These are phyloP conservation scores for Aspergillus neoniger DNA, from an alignment of 2,329 filamentous ascomycete species.

Conservation along the genomic window DNA sequence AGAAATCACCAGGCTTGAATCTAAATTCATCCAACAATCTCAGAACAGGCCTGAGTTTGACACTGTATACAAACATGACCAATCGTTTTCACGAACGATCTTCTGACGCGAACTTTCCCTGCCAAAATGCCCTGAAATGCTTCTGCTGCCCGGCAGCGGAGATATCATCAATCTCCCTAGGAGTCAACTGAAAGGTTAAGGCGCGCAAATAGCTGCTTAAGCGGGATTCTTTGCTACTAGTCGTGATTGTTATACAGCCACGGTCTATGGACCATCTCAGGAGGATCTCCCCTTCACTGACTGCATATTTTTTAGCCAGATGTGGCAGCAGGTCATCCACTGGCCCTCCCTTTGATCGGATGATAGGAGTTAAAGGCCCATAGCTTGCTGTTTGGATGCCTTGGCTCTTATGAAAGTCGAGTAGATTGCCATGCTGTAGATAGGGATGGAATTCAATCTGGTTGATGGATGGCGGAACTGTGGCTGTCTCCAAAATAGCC, in stretches of 20 bases:
- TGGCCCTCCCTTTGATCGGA: conserved; percentile 58
- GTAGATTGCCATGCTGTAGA: conserved; percentile 47
- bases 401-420: conserved; percentile 44
- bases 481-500: conserved; percentile 50
- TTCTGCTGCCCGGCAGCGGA: conserved; percentile 51
- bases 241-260: conserved; percentile 61
- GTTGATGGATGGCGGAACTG: conserved; percentile 41
- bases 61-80: background rate
- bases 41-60: background rate
- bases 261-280: conserved; percentile 64
- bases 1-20: background rate
- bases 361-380: conserved; percentile 51
- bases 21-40: background rate
- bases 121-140: conserved; percentile 57
- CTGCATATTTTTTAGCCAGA: conserved; percentile 63
- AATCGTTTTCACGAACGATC: conserved; percentile 38
- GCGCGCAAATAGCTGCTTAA: conserved; percentile 59
- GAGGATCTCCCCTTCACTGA: conserved; percentile 58
- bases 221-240: conserved; percentile 61
- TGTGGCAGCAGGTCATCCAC: conserved; percentile 54
- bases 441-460: conserved; percentile 48
- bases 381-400: conserved; percentile 48
- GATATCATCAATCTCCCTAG: conserved; percentile 58
- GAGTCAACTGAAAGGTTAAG: conserved; percentile 60
- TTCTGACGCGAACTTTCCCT: conserved; percentile 48